Conservation (phyloP, 2,329 filamentous ascomycete genomes). For the Cercospora zeae-maydis region DNA sequence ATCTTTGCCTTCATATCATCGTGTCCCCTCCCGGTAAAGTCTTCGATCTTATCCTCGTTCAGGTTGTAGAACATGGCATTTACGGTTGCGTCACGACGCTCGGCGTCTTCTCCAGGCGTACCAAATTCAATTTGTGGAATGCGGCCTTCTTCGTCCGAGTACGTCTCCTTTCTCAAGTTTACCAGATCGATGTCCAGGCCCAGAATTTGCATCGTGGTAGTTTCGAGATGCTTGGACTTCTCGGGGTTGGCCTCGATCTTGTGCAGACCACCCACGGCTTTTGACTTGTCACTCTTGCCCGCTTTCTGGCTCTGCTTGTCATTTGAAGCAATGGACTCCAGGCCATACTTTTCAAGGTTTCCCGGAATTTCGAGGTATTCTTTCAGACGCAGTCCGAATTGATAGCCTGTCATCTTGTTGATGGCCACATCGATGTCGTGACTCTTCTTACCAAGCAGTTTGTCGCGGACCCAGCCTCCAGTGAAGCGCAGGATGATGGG, state of each 20-base stretch:
- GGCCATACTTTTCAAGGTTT: constrained; percentile 59
- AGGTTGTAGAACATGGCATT: constrained; percentile 97
- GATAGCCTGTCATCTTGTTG: constrained; percentile 77
- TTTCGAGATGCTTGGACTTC: constrained; percentile 94
- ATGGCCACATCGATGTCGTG: constrained; percentile 84
- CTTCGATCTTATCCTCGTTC: constrained; percentile 73
- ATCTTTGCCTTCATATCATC: constrained; percentile 67
- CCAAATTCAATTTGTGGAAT: constrained; percentile 94
- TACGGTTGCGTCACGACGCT: constrained; percentile 85
- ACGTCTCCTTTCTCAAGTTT: constrained; percentile 88
- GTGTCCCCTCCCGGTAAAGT: constrained; percentile 73
- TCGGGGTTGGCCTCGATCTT: constrained; percentile 90
- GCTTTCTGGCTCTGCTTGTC: constrained; percentile 41
- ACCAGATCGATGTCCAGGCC: constrained; percentile 90
- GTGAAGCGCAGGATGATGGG: constrained; percentile 67
- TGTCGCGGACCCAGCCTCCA: constrained; percentile 84
- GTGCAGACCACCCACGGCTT: constrained; percentile 71
- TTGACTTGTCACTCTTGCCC: constrained; percentile 44
- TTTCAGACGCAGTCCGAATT: constrained; percentile 67
- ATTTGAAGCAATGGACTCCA: constrained; percentile 39
- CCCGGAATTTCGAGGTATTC: constrained; percentile 62
- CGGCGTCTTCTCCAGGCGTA: constrained; percentile 82
- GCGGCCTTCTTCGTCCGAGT: constrained; percentile 72
- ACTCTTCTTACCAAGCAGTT: constrained; percentile 67
- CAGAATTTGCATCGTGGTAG: constrained; percentile 79